Evolutionary conservation across 2,329 filamentous ascomycete species (phyloP).

Genomic region (Fusarium xyrophilum): DNA sequence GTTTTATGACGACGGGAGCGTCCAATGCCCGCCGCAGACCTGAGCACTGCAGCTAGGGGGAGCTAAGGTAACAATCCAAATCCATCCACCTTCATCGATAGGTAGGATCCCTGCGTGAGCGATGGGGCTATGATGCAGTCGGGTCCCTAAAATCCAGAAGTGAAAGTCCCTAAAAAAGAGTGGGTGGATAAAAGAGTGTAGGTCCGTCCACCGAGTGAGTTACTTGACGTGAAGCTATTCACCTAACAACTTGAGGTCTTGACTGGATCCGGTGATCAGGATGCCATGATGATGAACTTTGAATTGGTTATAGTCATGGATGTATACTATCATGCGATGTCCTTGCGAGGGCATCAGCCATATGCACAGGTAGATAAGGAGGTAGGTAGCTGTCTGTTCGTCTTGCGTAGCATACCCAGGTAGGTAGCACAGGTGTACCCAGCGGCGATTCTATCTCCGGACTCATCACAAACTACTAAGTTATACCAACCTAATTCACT

Average conservation of each 20-base stretch:
- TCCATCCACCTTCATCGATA: conserved; percentile 10
- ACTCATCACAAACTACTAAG: neutral
- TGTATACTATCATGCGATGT: neutral
- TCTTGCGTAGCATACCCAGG: neutral
- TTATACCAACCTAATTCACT: neutral
- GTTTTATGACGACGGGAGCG: conserved; percentile 43
- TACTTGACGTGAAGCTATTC: conserved; percentile 4
- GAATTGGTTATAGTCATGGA: neutral
- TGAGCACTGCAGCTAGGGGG: conserved; percentile 23
- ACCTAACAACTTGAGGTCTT: neutral
- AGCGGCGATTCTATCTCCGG: conserved; percentile 17
- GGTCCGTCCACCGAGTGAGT: conserved; percentile 18
- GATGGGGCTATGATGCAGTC: conserved; percentile 43
- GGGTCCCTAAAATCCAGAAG: conserved; percentile 5
- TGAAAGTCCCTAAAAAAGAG: conserved; percentile 23
- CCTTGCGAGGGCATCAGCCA: neutral
- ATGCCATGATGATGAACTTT: conserved; percentile 1
- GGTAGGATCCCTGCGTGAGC: conserved; percentile 32
- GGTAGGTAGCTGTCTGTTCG: neutral
- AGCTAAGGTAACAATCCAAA: conserved; percentile 33
- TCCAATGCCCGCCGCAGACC: conserved; percentile 24
- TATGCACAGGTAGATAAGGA: neutral
- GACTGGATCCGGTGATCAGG: neutral
- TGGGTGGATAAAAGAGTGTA: conserved; percentile 26
- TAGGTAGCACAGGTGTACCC: neutral